Conservation (phyloP, 2,329 filamentous ascomycete genomes). For the Cyclaneusma minus region DNA sequence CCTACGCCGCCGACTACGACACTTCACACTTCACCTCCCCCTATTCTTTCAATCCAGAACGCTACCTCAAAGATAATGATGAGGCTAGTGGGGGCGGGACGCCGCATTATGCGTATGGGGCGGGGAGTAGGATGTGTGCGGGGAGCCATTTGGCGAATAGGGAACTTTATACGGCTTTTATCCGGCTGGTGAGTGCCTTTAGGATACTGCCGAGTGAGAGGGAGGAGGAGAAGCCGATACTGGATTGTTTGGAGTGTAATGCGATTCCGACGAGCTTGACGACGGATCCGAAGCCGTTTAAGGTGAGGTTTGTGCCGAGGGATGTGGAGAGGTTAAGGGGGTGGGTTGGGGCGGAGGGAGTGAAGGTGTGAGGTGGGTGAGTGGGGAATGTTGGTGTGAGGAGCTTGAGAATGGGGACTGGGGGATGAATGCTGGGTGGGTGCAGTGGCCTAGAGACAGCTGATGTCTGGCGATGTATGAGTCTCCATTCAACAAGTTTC, state of each 20-base stretch:
- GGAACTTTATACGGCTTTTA: conserved; percentile 43
- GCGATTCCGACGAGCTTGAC: conserved; percentile 40
- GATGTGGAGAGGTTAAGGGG: conserved; percentile 26
- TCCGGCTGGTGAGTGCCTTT: conserved; percentile 43
- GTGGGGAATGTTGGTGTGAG: too few relatives aligned
- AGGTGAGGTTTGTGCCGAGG: conserved; percentile 35
- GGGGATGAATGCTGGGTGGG: too few relatives aligned
- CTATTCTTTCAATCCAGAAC: conserved; percentile 49
- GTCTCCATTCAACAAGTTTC: too few relatives aligned
- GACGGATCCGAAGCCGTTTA: conserved; percentile 47
- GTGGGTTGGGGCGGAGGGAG: conserved; percentile 41
- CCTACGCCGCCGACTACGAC: conserved; percentile 63
- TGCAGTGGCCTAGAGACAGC: too few relatives aligned
- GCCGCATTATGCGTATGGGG: conserved; percentile 46
- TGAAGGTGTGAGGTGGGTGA: too few relatives aligned
- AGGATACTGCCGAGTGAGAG: conserved; percentile 32
- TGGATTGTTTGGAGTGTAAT: conserved; percentile 42
- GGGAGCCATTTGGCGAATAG: conserved; percentile 48
- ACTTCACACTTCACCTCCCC: conserved; percentile 49
- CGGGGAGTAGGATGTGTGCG: conserved; percentile 47
- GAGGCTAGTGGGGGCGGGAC: conserved; percentile 34
- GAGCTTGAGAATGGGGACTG: too few relatives aligned
- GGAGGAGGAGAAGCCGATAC: conserved; percentile 30
- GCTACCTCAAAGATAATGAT: conserved; percentile 41
- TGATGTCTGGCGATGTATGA: too few relatives aligned